Base-by-base conservation (phyloP, 352 stramenopile species). In the Phytophthora foliorum region DNA sequence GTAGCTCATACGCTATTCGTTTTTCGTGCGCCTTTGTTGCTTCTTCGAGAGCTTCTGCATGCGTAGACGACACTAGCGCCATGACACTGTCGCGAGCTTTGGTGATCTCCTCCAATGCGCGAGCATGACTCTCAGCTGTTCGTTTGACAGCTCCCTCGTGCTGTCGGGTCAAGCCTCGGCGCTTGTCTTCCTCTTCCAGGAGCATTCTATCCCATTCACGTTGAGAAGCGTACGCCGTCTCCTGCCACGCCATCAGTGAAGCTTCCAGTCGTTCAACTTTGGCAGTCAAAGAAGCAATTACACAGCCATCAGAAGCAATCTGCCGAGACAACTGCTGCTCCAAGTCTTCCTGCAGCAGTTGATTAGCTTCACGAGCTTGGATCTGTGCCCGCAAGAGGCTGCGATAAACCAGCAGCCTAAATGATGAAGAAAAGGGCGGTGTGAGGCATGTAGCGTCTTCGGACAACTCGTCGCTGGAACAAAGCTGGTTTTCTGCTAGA, bases 181-280 rank as follows among this genome's bases (percentile, higher is more conserved):
- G 68, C 27, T 69, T 76, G 0, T 69, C 68, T n/a, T 72, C 57
- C 45, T 76, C 51, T 45, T 72, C 50, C 34, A 72, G 31, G 3
- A 69, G 31, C 63, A 72, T 69, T 17, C 38, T 17, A 45, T 72
- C 63, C 62, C 63, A 76, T 64, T 72, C 63, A 13, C 17, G 63
- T 54, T 69, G 63, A 45, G 57, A 58, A 42, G 32, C 62, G 16
- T 69, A 69, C 0, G 44, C 56, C 25, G 52, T 58, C 45, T 76
- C 68, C 11, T 76, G 62, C 63, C 63, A 76, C 13, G 31, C 10
- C 68, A 76, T 76, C 21, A 72, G 41, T 3, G 39, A 67, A 57
- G 68, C n/a, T 69, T 76, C 68, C 38, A 76, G 24, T 4, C 50
- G 55, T 36, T 76, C 68, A 24, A 69, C 25, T 44, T 62, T 72